These are phyloP conservation scores for Macadamia integrifolia DNA, from an alignment of 164 flowering plant genomes.

Conservation along the genomic window DNA sequence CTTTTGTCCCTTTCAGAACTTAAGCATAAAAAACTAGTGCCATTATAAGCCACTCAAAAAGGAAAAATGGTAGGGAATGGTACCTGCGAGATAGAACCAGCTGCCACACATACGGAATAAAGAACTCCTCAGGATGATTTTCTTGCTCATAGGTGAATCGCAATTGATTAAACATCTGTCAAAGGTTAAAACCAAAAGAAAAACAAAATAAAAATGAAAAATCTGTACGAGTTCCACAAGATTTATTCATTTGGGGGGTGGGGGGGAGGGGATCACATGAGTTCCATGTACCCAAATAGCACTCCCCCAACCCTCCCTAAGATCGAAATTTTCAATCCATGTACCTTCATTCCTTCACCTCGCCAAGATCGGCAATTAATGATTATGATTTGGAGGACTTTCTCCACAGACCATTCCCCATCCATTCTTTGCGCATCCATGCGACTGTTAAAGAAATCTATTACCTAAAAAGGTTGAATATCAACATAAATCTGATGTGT, in stretches of 20 bases:
- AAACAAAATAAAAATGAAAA: neutral
- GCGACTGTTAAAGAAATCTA: constrained; percentile 90
- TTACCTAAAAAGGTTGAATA: constrained; percentile 42
- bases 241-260: neutral
- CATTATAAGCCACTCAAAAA: neutral
- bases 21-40: too few species aligned
- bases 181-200: neutral
- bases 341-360: constrained; percentile 97
- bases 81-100: constrained; percentile 72
- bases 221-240: neutral
- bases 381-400: constrained; percentile 78
- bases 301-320: too few species aligned
- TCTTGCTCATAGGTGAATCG: constrained; percentile 97
- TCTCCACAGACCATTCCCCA: constrained; percentile 94
- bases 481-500: neutral
- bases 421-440: constrained; percentile 77
- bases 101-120: constrained; percentile 96
- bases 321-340: constrained; percentile 2
- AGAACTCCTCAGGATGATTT: constrained; percentile 97
- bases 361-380: constrained; percentile 93
- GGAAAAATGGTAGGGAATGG: neutral
- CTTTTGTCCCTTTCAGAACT: neutral
- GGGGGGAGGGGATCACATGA: too few species aligned
- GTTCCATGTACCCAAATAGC: neutral
- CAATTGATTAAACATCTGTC: constrained; percentile 83